Percentiles rank a stretch among this genome's conserved stretches.
phyloP scores from a whole-genome alignment of 805 yeast genomes.

The Wickerhamiella slavikovae region DNA sequence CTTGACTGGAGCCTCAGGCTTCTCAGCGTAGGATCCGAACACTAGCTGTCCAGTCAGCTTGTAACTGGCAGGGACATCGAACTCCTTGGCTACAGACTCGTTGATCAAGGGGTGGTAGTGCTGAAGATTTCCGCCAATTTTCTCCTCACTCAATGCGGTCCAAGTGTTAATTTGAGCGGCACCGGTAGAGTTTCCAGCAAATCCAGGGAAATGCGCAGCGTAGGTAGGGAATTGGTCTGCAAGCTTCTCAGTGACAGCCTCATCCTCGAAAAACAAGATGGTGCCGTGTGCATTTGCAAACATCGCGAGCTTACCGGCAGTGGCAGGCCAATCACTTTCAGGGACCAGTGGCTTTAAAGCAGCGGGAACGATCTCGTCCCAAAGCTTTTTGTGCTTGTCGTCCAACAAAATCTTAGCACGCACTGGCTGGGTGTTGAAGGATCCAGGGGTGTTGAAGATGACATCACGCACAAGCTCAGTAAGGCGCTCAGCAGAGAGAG shows the following conservation, averaged over 20 bases:
- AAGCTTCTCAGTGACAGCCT: conserved; percentile 20
- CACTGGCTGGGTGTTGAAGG: conserved; percentile 30
- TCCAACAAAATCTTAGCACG: conserved; percentile 30
- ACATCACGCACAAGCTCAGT: conserved; percentile 24
- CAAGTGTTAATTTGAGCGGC: conserved; percentile 32
- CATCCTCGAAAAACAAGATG: conserved; percentile 27
- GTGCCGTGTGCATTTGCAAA: conserved; percentile 29
- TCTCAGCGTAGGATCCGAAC: conserved; percentile 29
- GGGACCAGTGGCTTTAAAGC: conserved; percentile 16
- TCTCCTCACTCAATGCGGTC: conserved; percentile 26
- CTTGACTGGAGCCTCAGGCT: too few species aligned
- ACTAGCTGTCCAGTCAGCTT: conserved; percentile 28
- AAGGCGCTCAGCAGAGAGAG: conserved; percentile 23
- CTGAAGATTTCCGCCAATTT: conserved; percentile 31
- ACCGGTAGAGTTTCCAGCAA: conserved; percentile 25
- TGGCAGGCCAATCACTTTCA: conserved; percentile 20
- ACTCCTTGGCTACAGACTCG: conserved; percentile 19
- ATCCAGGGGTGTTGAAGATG: conserved; percentile 28
- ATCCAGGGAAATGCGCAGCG: conserved; percentile 26
- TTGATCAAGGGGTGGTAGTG: conserved; percentile 29
- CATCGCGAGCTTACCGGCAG: conserved; percentile 21
- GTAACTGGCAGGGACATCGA: conserved; percentile 24
- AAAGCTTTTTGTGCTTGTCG: conserved; percentile 24
- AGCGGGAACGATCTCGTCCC: conserved; percentile 22
- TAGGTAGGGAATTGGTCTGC: conserved; percentile 25